Evolutionary conservation across 305 asterid species (phyloP), one percentile per base, ranked within the genome.

Genomic region (Nicotiana rustica): DNA sequence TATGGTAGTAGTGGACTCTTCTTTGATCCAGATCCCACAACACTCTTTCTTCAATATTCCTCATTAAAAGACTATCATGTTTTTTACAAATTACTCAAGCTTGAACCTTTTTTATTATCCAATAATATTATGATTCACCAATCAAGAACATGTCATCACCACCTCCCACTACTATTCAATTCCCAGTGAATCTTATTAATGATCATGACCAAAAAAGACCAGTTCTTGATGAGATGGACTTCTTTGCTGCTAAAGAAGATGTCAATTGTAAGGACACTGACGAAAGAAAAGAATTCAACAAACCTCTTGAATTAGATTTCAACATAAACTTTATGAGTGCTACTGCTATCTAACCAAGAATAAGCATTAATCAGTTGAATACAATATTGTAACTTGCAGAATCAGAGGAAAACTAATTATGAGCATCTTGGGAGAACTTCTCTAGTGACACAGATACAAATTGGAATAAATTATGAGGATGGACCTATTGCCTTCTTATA

Each of bases 1-100:
- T 87, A 84, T 83, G 85, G 89, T 70, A 89, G 89, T 70, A 89
- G 96, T 94, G 97, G 98, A 94, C 97, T 93, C 90, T 85, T 95
- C 87, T 87, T 93, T 92, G 96, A 94, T 93, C 89, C 89, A 88
- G 93, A 93, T 88, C 94, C 84, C 92, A 89, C 80, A 83, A 31
- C 47, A 68, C 75, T 73, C 33, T 83, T 56, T 33, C 82, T 61
- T 10, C n/a, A 52, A 52, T 52, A 10, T 13, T 17, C 5, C 12
- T 44, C 49, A 44, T 44, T 2, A 44, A 8, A 44, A 8, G 13
- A 44, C 52, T 10, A 44, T 64, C 70, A 56, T 61, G 47, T 10
- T 57, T 79, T 57, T 33, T 18, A 7, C 60, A 82, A 80, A 17
- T 12, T 49, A 6, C 31, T 77, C 3, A 84, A 82, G 36, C 77